phyloP scores from a whole-genome alignment of 2,329 filamentous ascomycete genomes.

The Colletotrichum sp. region DNA sequence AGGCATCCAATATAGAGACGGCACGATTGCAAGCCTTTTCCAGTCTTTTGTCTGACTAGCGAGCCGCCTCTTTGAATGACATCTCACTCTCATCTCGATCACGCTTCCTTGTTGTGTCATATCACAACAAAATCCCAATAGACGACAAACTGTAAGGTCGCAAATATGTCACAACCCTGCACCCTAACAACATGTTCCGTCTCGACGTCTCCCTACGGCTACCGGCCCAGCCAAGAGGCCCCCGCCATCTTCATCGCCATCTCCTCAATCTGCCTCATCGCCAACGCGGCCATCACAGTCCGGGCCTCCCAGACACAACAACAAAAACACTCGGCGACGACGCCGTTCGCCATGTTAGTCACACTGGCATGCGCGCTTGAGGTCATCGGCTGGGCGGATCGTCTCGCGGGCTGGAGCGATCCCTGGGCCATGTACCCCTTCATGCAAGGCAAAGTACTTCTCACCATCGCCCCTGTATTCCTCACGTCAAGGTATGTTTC shows the following conservation, averaged over 20 bases:
- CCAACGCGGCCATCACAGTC: conserved; percentile 22
- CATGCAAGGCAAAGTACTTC: conserved; percentile 24
- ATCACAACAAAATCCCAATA: not conserved
- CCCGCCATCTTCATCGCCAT: conserved; percentile 25
- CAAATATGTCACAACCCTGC: conserved; percentile 15
- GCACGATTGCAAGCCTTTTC: not conserved
- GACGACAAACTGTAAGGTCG: not conserved
- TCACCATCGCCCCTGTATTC: conserved; percentile 31
- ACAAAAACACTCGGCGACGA: not conserved
- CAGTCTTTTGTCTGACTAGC: not conserved
- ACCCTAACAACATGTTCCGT: conserved; percentile 24
- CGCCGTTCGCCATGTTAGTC: conserved; percentile 23
- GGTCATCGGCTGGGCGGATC: conserved; percentile 26
- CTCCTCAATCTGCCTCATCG: conserved; percentile 22
- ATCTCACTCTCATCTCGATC: not conserved
- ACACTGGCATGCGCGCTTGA: conserved; percentile 28
- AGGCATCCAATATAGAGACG: not conserved
- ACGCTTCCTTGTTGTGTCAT: not conserved
- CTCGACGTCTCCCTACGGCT: conserved; percentile 27
- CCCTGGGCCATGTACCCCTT: conserved; percentile 28
- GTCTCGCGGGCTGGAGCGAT: conserved; percentile 25
- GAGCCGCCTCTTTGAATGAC: not conserved
- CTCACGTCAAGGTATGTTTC: conserved; percentile 28
- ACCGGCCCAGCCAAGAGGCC: conserved; percentile 22
- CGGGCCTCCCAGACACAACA: not conserved